A percentile compares a stretch with the other conserved stretches of the same genome.
These are phyloP conservation scores for Elsinoe fawcettii DNA, from an alignment of 2,329 filamentous ascomycete species.

Conservation along the genomic window DNA sequence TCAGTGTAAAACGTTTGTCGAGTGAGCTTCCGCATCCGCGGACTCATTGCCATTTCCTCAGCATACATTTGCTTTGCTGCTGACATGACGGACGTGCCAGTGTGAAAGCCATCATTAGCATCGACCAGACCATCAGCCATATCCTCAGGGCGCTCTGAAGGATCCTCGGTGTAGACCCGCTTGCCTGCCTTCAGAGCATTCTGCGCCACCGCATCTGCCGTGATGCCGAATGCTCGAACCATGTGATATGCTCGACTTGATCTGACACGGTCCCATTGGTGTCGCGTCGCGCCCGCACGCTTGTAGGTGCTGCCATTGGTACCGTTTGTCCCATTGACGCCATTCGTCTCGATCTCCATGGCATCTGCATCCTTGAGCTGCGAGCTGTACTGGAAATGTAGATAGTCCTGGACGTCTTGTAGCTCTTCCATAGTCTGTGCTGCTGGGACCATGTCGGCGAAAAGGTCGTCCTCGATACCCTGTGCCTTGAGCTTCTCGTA, in stretches of 20 bases:
- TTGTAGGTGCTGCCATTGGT: constrained; percentile 48
- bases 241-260: constrained; percentile 71
- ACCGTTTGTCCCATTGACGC: constrained; percentile 25
- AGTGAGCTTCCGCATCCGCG: constrained; percentile 81
- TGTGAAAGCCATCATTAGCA: constrained; percentile 60
- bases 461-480: constrained; percentile 53
- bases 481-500: constrained; percentile 60
- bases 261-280: constrained; percentile 75
- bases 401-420: constrained; percentile 91
- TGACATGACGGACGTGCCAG: constrained; percentile 64
- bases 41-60: constrained; percentile 82
- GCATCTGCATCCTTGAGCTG: constrained; percentile 73
- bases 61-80: constrained; percentile 82
- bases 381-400: constrained; percentile 85
- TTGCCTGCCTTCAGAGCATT: constrained; percentile 74
- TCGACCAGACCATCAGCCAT: constrained; percentile 72
- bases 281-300: constrained; percentile 73
- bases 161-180: constrained; percentile 78
- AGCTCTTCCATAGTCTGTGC: constrained; percentile 88
- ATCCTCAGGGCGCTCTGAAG: constrained; percentile 69
- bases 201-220: constrained; percentile 77
- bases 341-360: constrained; percentile 53
- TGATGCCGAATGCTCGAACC: constrained; percentile 83
- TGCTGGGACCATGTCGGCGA: constrained; percentile 72
- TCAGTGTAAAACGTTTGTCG: constrained; percentile 74